Evolutionary conservation across 257 asterid species (phyloP).

Genomic region (Knoxia roxburghii): DNA sequence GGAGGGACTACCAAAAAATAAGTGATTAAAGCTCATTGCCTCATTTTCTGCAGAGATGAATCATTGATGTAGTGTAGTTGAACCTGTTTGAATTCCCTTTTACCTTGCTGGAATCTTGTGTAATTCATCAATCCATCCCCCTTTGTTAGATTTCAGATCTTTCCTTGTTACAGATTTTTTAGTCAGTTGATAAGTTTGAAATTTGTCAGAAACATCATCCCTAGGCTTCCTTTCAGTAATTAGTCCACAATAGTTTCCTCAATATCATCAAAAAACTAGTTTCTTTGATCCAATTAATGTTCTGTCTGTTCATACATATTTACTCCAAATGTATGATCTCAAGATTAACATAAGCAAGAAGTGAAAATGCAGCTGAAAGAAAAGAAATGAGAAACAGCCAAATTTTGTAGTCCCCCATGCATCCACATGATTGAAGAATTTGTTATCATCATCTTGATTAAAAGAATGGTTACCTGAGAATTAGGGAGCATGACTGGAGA

Average conservation of each 20-base stretch:
- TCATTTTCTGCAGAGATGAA: neutral
- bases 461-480: constrained; percentile 38
- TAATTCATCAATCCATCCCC: neutral
- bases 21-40: neutral
- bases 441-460: neutral
- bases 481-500: constrained; percentile 66
- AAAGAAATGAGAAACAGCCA: too few relatives aligned
- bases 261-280: neutral
- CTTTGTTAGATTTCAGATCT: neutral
- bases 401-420: neutral
- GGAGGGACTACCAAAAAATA: neutral
- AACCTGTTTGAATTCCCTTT: too few relatives aligned
- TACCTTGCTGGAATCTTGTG: neutral
- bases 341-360: neutral
- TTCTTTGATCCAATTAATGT: neutral
- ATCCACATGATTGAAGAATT: neutral
- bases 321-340: neutral
- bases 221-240: neutral
- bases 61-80: neutral
- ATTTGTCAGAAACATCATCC: neutral
- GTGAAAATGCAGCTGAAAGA: neutral
- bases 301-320: neutral
- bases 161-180: neutral
- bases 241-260: neutral
- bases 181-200: neutral